Conservation (phyloP, 2,329 filamentous ascomycete species). For the Botrytis fabae region DNA sequence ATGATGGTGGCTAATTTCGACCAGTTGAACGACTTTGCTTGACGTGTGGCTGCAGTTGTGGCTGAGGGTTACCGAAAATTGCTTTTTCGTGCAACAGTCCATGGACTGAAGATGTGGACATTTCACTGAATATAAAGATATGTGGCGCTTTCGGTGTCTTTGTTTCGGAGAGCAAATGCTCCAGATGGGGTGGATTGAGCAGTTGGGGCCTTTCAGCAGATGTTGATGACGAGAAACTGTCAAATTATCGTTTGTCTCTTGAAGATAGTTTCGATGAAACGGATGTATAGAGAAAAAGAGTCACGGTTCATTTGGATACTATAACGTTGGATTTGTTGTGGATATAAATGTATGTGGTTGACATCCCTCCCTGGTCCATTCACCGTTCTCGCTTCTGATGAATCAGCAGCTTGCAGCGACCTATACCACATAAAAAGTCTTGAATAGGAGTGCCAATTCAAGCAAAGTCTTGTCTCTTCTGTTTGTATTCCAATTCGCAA, state of each 20-base stretch:
- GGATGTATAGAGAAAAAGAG: not conserved
- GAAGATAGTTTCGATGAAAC: not conserved
- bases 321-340: not conserved
- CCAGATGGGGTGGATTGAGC: not conserved
- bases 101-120: not conserved
- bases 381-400: conserved; percentile 6
- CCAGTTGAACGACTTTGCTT: not conserved
- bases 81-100: not conserved
- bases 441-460: not conserved
- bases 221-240: not conserved
- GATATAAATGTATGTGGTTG: not conserved
- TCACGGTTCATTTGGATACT: not conserved
- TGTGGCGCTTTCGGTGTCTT: not conserved
- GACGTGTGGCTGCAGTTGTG: conserved; percentile 6
- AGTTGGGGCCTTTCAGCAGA: not conserved
- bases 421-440: not conserved
- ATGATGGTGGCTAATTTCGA: not conserved
- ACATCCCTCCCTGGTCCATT: not conserved
- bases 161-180: not conserved
- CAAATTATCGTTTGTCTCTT: not conserved
- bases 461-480: not conserved
- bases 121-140: not conserved
- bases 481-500: not conserved
- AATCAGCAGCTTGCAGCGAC: not conserved
- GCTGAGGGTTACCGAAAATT: not conserved